Evolutionary conservation across 2,329 filamentous ascomycete genomes (phyloP), one percentile per base, ranked within the genome.

Genomic region (Eurotiales sp.): DNA sequence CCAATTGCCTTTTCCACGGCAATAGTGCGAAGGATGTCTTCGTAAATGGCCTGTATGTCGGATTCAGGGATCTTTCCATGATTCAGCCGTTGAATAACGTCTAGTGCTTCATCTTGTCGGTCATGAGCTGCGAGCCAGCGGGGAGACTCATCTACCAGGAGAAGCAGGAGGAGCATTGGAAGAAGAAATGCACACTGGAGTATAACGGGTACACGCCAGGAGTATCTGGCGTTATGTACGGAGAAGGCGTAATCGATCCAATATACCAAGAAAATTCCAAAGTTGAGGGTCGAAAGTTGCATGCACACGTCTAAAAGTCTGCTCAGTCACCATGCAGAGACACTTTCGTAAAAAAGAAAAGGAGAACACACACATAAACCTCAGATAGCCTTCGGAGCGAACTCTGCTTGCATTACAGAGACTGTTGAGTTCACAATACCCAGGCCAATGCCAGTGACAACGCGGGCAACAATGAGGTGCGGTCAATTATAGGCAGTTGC

Each of bases 221-320:
- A 61, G 46, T 67, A 72, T 55, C 65, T 66, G 0, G 55, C 50
- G 0, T 40, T 29, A 14, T 47, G 17, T 0, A 62, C 57, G 2
- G 64, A 68, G 41, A 76, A 67, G 12, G 59, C 73, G 48, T 74
- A 76, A 50, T 76, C 71, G 51, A 76, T 71, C 72, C 74, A 76
- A 54, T 75, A 76, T 1, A 71, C 68, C 19, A 76, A 56, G 46
- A 71, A 67, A 43, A 75, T 73, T 1, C 70, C 74, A 14, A 77
- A 70, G 53, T 76, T 77, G 12, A 78, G 66, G 0, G 73, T 75
- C 0, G 73, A 73, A 1, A 78, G 59, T 52, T 77, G 75, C 14
- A 72, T 72, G 52, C 74, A 77, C 44, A 77, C 74, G 53, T 56
- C 46, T 50, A 27, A n/a, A n/a, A n/a, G n/a, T n/a, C n/a, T n/a